Evolutionary conservation across 202 grass and related monocot species (phyloP), one percentile per base, ranked within the genome.

Genomic region (Zizania palustris): DNA sequence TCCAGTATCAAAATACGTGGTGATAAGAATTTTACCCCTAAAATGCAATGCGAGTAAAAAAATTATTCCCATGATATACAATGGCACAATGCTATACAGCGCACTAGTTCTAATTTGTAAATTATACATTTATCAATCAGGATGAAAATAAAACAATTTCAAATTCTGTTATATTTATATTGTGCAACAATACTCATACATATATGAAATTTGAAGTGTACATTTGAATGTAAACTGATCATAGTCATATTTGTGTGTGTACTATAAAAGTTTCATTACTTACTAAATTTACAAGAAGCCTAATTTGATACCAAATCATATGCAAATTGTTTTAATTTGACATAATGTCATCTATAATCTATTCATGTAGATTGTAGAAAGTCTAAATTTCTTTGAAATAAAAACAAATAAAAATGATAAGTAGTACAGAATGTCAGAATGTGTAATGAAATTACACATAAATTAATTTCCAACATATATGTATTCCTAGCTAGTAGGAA

Each of bases 341-440:
- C 68, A 73, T 72, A 63, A 18, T 53, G 21, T 45, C 22, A 75
- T 75, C 12, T 65, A 14, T 45, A 15, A 75, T 75, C 12, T 65
- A 14, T 68, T 68, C 34, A 45, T 68, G 56, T 41, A 56, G 36
- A 72, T 14, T 34, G 6, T 39, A 11, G 6, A 35, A 56, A 20
- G 19, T 46, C 22, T 3, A 35, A 58, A 13, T 74, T 38, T 74
- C 18, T 66, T 9, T n/a, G 6, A 66, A 83, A 11, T 16, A 43
- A 33, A 68, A 68, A 28, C 49, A 21, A 11, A 37, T 66, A 40
- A 59, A 69, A 60, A 68, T 33, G 48, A 60, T 7, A 82, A 64
- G 38, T 40, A 82, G 50, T 60, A 56, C 28, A 16, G 20, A 65
- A 45, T 20, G 28, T 28, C 28, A 57, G 9, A 81, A 28, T 28